Base-by-base conservation (phyloP, 805 yeast species). In the Barnettozyma pratensis region DNA sequence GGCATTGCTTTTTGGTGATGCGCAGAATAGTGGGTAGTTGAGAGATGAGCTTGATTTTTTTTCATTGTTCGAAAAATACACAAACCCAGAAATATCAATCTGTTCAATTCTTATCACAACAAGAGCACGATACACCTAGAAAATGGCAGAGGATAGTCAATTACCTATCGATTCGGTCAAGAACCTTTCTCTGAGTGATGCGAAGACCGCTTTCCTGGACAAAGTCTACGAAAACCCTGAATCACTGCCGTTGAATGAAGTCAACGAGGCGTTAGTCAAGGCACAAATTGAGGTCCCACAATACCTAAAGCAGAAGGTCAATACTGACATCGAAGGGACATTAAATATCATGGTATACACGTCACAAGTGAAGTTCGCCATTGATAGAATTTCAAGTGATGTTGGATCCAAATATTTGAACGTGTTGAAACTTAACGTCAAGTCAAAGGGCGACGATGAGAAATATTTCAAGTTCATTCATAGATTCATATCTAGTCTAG, bases 401-500 rank as follows among this genome's bases (percentile, higher is more conserved):
- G 11, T 44, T 4, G 53, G 54, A 3, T n/a, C 44, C 42, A 14
- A 19, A 4, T 58, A 55, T 25, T 35, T 58, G 6, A 42, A 46
- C 14, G 29, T 47, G 1, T 28, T 52, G 3, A 45, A 45, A 12
- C 37, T 31, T 3, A 19, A 35, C 5, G 39, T 54, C 32, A 52
- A 52, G 25, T 19, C 35, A 8, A 34, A 32, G 4, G 37, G 26
- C 3, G 37, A 26, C 3, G 41, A 39, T 7, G 26, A 45, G 9
- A 50, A 51, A 0, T 5, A 37, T 14, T 35, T 46, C 25, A 32
- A 39, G 8, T 51, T 65, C 19, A 49, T 65, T 12, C 49, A 65
- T 28, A 60, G 62, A 19, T 50, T 67, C 30, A 38, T 68, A 39
- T 55, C 54, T 12, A 60, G 57, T 36, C 64, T 62, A 50, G 44